Evolutionary conservation across 257 asterid genomes (phyloP).

Genomic region (Capsicum chinense): DNA sequence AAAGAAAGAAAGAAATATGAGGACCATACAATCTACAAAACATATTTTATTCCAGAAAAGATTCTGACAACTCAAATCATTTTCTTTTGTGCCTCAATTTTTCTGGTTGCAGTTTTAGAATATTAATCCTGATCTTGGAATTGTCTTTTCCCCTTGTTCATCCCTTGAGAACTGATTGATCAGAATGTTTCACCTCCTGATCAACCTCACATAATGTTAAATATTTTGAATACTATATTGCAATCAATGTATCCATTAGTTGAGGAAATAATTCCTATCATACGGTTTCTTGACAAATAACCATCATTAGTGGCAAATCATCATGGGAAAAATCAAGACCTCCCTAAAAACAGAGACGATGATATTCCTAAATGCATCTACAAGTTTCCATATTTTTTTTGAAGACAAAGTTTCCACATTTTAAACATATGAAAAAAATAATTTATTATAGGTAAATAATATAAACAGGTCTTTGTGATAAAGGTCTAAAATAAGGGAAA

Average conservation of each 20-base stretch:
- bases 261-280: background rate
- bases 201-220: background rate
- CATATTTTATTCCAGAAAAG: background rate
- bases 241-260: slow-evolving; percentile 1
- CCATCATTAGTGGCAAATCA: background rate
- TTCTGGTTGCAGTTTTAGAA: background rate
- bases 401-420: background rate
- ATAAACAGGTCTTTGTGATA: background rate
- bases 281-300: slow-evolving; percentile 1
- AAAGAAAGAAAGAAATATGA: background rate
- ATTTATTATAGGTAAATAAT: background rate
- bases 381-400: background rate
- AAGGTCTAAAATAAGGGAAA: background rate
- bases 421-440: background rate
- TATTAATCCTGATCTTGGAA: background rate
- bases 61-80: too few relatives aligned
- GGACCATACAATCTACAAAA: background rate
- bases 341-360: background rate
- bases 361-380: slow-evolving; percentile 1
- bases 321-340: background rate
- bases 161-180: background rate
- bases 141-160: background rate
- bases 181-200: background rate
- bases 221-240: background rate
- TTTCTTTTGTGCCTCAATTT: too few relatives aligned